phyloP scores from a whole-genome alignment of 495 filamentous ascomycete species.

The Penicillium lividum region DNA sequence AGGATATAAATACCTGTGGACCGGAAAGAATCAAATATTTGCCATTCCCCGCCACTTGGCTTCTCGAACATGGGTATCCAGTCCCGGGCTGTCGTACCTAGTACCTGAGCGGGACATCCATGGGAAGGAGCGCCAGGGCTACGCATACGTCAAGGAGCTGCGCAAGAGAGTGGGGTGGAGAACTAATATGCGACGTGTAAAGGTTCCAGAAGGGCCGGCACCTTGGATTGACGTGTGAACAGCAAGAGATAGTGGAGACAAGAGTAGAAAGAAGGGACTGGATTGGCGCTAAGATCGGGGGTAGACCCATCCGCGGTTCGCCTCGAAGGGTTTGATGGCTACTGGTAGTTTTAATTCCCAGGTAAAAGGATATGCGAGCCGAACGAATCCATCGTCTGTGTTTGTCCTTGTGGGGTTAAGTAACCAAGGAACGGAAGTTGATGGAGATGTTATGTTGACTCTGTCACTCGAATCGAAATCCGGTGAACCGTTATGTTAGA shows the following conservation, averaged over 20 bases:
- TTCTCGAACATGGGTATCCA: slow-evolving; percentile 10
- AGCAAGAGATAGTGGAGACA: slow-evolving; percentile 11
- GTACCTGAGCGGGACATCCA: slow-evolving; percentile 22
- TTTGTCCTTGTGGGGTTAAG: neutral
- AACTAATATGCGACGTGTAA: slow-evolving; percentile 2
- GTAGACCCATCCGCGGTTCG: slow-evolving; percentile 1
- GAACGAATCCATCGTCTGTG: neutral
- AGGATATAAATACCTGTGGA: slow-evolving; percentile 24
- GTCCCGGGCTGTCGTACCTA: slow-evolving; percentile 20
- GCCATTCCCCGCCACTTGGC: slow-evolving; percentile 19
- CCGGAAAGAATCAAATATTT: slow-evolving; percentile 16
- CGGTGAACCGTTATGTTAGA: neutral
- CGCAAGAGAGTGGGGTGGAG: slow-evolving; percentile 11
- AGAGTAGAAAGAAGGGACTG: neutral
- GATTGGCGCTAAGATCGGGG: slow-evolving; percentile 6
- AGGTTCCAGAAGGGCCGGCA: slow-evolving; percentile 23
- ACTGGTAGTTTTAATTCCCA: neutral
- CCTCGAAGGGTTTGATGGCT: slow-evolving; percentile 2
- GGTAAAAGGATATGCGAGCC: neutral
- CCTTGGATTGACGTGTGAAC: slow-evolving; percentile 21
- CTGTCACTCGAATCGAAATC: neutral
- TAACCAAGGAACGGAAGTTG: neutral
- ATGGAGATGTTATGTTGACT: neutral
- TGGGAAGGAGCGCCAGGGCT: slow-evolving; percentile 9
- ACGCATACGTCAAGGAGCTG: neutral